Conservation (phyloP, 2,329 filamentous ascomycete genomes). For the Drechmeria coniospora region DNA sequence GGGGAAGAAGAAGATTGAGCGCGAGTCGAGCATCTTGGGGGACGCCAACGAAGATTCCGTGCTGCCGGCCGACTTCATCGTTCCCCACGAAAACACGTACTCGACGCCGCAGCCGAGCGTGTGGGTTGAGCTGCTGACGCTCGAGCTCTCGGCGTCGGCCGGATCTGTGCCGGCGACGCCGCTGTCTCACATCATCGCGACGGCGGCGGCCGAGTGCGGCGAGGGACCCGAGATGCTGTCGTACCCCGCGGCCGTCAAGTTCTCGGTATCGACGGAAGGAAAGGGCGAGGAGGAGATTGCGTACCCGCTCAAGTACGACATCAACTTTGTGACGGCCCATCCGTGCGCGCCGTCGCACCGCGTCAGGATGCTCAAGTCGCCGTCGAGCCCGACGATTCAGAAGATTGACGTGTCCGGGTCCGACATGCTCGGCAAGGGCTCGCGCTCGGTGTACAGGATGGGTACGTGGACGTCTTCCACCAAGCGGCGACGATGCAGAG, state of each 20-base stretch:
- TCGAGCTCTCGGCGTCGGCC: conserved; percentile 30
- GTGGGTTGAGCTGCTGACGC: conserved; percentile 30
- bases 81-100: conserved; percentile 42
- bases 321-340: conserved; percentile 51
- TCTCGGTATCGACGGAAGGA: conserved; percentile 21
- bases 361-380: conserved; percentile 42
- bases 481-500: conserved; percentile 1
- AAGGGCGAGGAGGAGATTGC: conserved; percentile 24
- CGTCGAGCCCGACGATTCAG: conserved; percentile 43
- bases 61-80: conserved; percentile 45
- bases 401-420: conserved; percentile 37
- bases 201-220: conserved; percentile 20
- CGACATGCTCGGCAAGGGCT: conserved; percentile 25
- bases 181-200: conserved; percentile 23
- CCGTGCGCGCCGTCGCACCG: conserved; percentile 44
- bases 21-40: conserved; percentile 44
- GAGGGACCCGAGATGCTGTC: conserved; percentile 18
- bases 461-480: conserved; percentile 17
- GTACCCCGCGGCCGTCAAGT: conserved; percentile 19
- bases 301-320: conserved; percentile 37
- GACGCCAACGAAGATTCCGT: conserved; percentile 37
- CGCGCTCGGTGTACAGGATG: conserved; percentile 30
- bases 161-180: conserved; percentile 31
- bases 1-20: conserved; percentile 43
- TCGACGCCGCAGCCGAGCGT: conserved; percentile 29